Evolutionary conservation across 768 basidiomycete genomes (phyloP).

Genomic region (Rhodotorula sphaerocarpa): DNA sequence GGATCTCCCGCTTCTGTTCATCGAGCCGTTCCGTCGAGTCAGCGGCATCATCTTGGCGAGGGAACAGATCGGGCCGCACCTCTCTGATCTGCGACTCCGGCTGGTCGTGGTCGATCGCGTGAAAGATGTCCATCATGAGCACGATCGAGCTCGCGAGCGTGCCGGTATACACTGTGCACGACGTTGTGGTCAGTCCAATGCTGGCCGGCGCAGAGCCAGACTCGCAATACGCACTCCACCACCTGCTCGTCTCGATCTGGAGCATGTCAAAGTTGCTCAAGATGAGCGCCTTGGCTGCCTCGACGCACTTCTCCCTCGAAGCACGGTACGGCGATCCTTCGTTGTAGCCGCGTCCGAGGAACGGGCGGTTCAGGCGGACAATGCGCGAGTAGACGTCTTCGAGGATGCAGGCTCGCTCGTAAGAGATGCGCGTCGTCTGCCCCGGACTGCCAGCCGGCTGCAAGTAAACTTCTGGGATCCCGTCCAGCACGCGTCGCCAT

Average conservation of each 20-base stretch:
- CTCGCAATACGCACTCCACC: conserved; percentile 23
- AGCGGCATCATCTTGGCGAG: too few relatives aligned
- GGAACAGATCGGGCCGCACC: not conserved
- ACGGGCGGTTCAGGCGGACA: conserved; percentile 35
- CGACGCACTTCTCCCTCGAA: conserved; percentile 30
- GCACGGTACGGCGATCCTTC: conserved; percentile 11
- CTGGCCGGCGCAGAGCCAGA: too few relatives aligned
- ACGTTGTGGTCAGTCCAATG: not conserved
- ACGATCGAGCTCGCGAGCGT: conserved; percentile 32
- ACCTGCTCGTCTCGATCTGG: conserved; percentile 14
- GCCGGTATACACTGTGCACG: conserved; percentile 20
- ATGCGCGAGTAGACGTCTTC: conserved; percentile 32
- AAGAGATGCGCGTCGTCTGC: not conserved
- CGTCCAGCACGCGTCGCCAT: conserved; percentile 3
- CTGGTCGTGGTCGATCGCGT: conserved; percentile 30
- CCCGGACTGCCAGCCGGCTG: not conserved
- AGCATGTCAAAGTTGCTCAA: conserved; percentile 24
- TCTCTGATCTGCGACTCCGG: conserved; percentile 19
- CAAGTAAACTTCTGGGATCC: conserved; percentile 15
- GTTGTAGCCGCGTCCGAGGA: conserved; percentile 31
- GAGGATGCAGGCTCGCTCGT: conserved; percentile 26
- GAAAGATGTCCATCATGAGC: conserved; percentile 34
- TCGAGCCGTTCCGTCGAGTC: not conserved
- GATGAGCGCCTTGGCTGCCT: conserved; percentile 24
- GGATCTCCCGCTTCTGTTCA: conserved; percentile 22